A percentile compares a stretch with the other conserved stretches of the same genome.
Conservation (phyloP, 163 green algal species). For the Chloromonas sp. region DNA sequence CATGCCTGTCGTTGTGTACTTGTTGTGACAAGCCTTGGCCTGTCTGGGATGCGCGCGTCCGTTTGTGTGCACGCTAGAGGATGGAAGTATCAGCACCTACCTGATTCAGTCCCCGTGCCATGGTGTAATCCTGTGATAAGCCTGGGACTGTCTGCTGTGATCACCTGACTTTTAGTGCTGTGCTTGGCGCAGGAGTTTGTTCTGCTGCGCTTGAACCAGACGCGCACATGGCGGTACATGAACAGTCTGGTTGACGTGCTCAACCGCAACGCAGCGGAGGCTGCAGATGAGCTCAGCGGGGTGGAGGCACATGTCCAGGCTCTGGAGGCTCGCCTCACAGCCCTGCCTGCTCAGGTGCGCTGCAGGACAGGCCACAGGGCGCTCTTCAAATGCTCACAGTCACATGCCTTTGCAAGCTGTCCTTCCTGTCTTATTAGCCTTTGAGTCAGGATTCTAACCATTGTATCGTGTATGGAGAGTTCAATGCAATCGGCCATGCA, state of each 20-base stretch:
- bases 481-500: too few relatives aligned
- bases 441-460: too few relatives aligned
- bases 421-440: not conserved
- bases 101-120: too few relatives aligned
- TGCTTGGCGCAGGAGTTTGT: conserved; percentile 46
- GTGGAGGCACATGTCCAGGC: not conserved
- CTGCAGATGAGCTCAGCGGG: conserved; percentile 11
- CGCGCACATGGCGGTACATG: conserved; percentile 28
- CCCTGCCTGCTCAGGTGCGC: not conserved
- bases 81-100: too few relatives aligned
- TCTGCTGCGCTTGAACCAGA: conserved; percentile 57
- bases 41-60: too few relatives aligned
- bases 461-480: not conserved
- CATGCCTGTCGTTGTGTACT: too few relatives aligned
- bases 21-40: too few relatives aligned
- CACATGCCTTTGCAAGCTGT: not conserved
- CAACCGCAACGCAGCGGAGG: conserved; percentile 20
- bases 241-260: conserved; percentile 32
- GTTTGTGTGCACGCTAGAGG: too few relatives aligned
- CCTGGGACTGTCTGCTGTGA: too few relatives aligned
- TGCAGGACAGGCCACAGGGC: not conserved
- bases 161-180: too few relatives aligned
- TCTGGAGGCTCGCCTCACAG: not conserved
- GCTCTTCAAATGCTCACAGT: not conserved
- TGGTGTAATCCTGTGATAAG: too few relatives aligned